Evolutionary conservation across 495 filamentous ascomycete species (phyloP), one percentile per base, ranked within the genome.

Genomic region (Echria macrotheca): DNA sequence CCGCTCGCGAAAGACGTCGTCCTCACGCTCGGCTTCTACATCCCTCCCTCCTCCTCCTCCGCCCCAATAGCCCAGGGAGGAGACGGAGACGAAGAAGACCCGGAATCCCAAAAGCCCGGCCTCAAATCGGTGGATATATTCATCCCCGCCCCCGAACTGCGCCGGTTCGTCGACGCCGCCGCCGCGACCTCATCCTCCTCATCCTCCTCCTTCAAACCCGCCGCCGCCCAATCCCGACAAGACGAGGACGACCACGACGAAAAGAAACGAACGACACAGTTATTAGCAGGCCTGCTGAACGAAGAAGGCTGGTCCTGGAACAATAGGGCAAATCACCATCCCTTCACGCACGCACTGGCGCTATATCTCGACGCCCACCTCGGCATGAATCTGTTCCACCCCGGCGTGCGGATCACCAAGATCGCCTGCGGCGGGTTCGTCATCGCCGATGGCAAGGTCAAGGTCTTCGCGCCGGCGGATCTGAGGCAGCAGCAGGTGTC

Each of bases 261-360:
- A 2, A 50, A 57, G 24, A 59, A 67, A 22, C 63, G 70, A 0
- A 52, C 63, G 15, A 66, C 52, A 23, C n/a, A n/a, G n/a, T n/a
- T n/a, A n/a, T 47, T 74, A 0, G 71, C 71, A 0, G 71, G 69
- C 0, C 56, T 58, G 10, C 40, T 63, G 12, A 52, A 63, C 11
- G 72, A 74, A 41, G 71, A 75, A 15, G 72, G 71, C 0, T 75
- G 72, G 72, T 65, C 60, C 14, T 75, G 72, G 72, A 21, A 41
- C 9, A 5, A n/a, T 24, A 4, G 21, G 4, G 5, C 26, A 0
- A 29, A 38, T 12, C 14, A 44, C 0, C 67, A 69, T 32, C 73
- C 69, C 5, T 73, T 76, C 47, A 66, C 64, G 0, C 63, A 74
- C 14, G 70, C 73, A 5, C 50, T 76, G 5, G 68, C 63, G 0